Base-by-base conservation (phyloP, 2,329 filamentous ascomycete species). In the Colletotrichum gloeosporioides region DNA sequence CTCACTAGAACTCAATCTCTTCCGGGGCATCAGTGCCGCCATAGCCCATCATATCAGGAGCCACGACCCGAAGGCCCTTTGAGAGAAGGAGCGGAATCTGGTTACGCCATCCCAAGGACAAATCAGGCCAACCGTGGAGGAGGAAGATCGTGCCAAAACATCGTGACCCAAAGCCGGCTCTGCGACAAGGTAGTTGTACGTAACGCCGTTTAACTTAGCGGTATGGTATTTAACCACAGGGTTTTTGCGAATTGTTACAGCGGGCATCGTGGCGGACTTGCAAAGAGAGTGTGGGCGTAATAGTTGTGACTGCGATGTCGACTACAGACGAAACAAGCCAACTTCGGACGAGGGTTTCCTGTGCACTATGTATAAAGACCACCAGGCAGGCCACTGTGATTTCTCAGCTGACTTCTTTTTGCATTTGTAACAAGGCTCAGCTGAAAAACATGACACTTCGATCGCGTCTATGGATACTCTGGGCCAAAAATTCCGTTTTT, bases 21-120 rank as follows among this genome's bases (percentile, higher is more conserved):
- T 90, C 87, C 0, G 92, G 92, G 0, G 93, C 91, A 73, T 86
- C 92, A 25, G 94, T 95, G 71, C 90, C 88, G 29, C 94, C 94
- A 82, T 95, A 98, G 63, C 95, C 95, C 82, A 96, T 90, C 87
- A 95, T 92, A 84, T 97, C 94, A 1, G 94, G 93, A 10, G 91
- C 93, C 27, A 97, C 91, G 61, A 96, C 94, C 71, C 93, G 89
- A 71, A 95, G 89, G 15, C 92, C 92, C 73, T 94, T 87, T 10
- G 91, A 88, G 8, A 92, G 82, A 12, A 97, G 88, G 77, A 91
- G 83, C 1, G 95, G 95, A 74, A 97, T 94, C 83, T 97, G 95
- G 84, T 94, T 93, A 71, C 95, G 91, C 95, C 95, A 97, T 81
- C 92, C 94, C 80, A 94, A 90, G 8, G 91, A 90, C 10, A 95